Evolutionary conservation across 2,329 filamentous ascomycete species (phyloP).

Genomic region (Phyllosticta citribraziliensis): DNA sequence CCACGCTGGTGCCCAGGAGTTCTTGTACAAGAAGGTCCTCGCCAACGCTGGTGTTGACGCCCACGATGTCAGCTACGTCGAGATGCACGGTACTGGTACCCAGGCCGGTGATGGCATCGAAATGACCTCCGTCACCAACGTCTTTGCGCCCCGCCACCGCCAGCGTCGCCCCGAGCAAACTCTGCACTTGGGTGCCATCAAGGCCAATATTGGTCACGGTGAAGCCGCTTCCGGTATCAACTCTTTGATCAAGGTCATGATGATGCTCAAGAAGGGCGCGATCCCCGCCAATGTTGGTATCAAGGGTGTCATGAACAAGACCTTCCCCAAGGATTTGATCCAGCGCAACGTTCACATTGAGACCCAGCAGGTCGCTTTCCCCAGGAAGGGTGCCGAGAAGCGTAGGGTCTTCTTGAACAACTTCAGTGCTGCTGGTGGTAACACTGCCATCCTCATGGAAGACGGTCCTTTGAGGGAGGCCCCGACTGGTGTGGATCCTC

Average conservation of each 20-base stretch:
- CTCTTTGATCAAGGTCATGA: slow-evolving; percentile 42
- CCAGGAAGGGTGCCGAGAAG: slow-evolving; percentile 38
- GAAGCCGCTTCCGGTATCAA: slow-evolving; percentile 47
- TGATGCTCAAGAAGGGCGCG: slow-evolving; percentile 45
- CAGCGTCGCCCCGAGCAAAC: slow-evolving; percentile 41
- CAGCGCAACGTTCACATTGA: slow-evolving; percentile 45
- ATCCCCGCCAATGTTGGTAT: slow-evolving; percentile 47
- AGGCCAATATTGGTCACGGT: slow-evolving; percentile 46
- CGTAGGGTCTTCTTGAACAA: slow-evolving; percentile 44
- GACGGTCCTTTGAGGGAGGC: slow-evolving; percentile 37
- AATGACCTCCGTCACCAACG: slow-evolving; percentile 63
- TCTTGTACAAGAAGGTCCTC: slow-evolving; percentile 60
- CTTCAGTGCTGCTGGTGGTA: slow-evolving; percentile 45
- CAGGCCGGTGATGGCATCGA: slow-evolving; percentile 77
- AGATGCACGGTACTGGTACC: slow-evolving; percentile 85
- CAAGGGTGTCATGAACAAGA: slow-evolving; percentile 47
- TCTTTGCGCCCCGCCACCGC: slow-evolving; percentile 47
- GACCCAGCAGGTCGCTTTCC: slow-evolving; percentile 35
- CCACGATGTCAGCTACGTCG: slow-evolving; percentile 69
- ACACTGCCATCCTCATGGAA: slow-evolving; percentile 43
- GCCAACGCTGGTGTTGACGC: slow-evolving; percentile 66
- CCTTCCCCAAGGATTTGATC: slow-evolving; percentile 42
- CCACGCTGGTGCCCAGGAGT: slow-evolving; percentile 65
- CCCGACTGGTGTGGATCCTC: slow-evolving; percentile 34
- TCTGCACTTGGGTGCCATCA: slow-evolving; percentile 45